Base-by-base conservation (phyloP, 257 asterid species). In the Plantago ovata region DNA sequence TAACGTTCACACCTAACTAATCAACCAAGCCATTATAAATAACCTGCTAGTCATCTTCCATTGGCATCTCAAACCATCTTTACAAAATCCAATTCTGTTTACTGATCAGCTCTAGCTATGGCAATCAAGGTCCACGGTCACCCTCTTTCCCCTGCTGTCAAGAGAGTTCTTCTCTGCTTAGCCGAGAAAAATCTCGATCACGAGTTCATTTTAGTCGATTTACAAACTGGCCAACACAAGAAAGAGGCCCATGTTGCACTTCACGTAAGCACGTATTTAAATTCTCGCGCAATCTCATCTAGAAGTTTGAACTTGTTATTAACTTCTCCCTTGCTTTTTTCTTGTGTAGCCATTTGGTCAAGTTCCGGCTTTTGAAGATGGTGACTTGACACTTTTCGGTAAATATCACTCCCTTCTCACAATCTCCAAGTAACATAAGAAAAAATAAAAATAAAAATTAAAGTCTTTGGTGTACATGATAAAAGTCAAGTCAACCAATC, bases 351-450 rank as follows among this genome's bases (percentile, higher is more conserved):
- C 84, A 42, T 79, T 79, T 59, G 84, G 84, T 33, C 77, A 79
- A 67, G 75, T 79, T 0, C 84, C 84, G 2, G 81, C 50, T 3
- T 64, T 72, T 42, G 73, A 75, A 69, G 84, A 75, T 39, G 81
- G 75, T 16, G 84, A 79, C 44, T 49, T 79, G 67, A 72, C 53
- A 46, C 81, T 79, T 58, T 75, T 66, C 49, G 84, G 84, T 78
- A 71, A 61, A 1, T 1, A 19, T 8, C 40, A 7, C 53, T 47
- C 21, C 16, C 28, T 19, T 18, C n/a, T n/a, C n/a, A n/a, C n/a
- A n/a, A n/a, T n/a, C n/a, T n/a, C n/a, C n/a, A n/a, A n/a, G n/a
- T n/a, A n/a, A n/a, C n/a, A n/a, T n/a, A n/a, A n/a, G n/a, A n/a
- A n/a, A n/a, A n/a, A n/a, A n/a, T n/a, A n/a, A n/a, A n/a, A n/a